Conservation (phyloP, 2,329 filamentous ascomycete genomes). For the Cordyceps cicadae region DNA sequence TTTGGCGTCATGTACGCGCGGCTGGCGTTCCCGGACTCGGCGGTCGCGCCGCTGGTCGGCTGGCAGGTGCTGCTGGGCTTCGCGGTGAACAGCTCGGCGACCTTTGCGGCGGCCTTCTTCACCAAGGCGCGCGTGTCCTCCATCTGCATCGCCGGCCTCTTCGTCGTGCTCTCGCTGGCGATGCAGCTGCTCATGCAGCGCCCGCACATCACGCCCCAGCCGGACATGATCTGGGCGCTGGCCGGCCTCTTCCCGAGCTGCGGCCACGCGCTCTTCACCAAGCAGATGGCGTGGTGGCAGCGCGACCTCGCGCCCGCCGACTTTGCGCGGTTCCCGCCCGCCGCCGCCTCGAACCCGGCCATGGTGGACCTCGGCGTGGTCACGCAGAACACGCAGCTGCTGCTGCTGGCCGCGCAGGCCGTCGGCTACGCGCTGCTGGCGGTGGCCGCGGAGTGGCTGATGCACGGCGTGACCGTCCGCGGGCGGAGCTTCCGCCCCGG, state of each 20-base stretch:
- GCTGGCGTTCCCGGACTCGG: background rate
- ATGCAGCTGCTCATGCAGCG: background rate
- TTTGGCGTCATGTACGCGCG: constrained; percentile 21
- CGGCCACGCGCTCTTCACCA: constrained; percentile 18
- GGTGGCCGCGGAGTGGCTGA: constrained; percentile 23
- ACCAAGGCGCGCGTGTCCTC: constrained; percentile 22
- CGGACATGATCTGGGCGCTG: constrained; percentile 6
- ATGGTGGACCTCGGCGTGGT: constrained; percentile 18
- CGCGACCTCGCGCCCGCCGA: constrained; percentile 10
- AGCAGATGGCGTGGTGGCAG: constrained; percentile 20
- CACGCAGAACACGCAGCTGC: constrained; percentile 22
- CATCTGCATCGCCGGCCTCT: constrained; percentile 22
- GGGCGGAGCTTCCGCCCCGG: background rate
- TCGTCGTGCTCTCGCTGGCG: constrained; percentile 20
- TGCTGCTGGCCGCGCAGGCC: constrained; percentile 25
- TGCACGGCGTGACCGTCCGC: constrained; percentile 27
- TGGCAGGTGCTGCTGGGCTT: constrained; percentile 41
- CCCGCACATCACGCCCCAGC: background rate
- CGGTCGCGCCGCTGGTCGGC: constrained; percentile 20
- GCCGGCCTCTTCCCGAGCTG: constrained; percentile 19
- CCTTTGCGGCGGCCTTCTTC: constrained; percentile 41
- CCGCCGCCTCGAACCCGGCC: background rate
- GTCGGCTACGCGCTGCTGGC: constrained; percentile 26
- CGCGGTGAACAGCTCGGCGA: constrained; percentile 54
- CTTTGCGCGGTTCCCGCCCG: constrained; percentile 5